Evolutionary conservation across 805 yeast species (phyloP), one percentile per base, ranked within the genome.

Genomic region (Pichia pseudocactophila): DNA sequence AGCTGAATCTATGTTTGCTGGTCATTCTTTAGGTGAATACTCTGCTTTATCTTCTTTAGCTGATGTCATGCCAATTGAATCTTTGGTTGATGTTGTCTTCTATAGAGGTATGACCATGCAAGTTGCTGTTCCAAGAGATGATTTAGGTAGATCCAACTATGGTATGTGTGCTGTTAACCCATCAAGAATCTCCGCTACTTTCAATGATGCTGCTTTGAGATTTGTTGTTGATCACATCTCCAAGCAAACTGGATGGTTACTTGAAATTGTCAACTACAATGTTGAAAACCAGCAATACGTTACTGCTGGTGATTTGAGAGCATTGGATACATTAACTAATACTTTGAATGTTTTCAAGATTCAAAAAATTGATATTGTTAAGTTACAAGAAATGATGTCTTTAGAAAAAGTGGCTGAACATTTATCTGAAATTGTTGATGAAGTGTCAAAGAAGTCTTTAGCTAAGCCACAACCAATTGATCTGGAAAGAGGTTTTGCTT

Each of bases 51-150:
- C 97, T 15, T 88, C 98, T 22, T 73, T 92, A 58, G 98, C 96
- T 42, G 96, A 92, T 63, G 97, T 94, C 46, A 90, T 92, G 97
- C 96, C 97, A 38, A 88, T 92, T 56, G 98, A 92, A 70, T 83
- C 95, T 6, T 74, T 90, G 54, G 97, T 90, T 49, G 97, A 90
- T 65, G 95, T 90, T 64, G 97, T 90, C 42, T 92, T 92, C 76
- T 94, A 92, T 77, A 82, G 99, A 74, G 99, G 99, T 76, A 92
- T 92, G 97, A 94, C 99, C 39, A 92, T 92, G 99, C 98, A 92
- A 73, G 98, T 92, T 52, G 98, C 98, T 37, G 99, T 92, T 52
- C 97, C 97, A 62, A 83, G 99, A 71, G 99, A 92, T 67, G 76
- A 80, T 43, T 62, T 68, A 40, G 99, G 99, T 39, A 83, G 97